Evolutionary conservation across 164 flowering plant species (phyloP).

Genomic region (Chimonanthus salicifolius): DNA sequence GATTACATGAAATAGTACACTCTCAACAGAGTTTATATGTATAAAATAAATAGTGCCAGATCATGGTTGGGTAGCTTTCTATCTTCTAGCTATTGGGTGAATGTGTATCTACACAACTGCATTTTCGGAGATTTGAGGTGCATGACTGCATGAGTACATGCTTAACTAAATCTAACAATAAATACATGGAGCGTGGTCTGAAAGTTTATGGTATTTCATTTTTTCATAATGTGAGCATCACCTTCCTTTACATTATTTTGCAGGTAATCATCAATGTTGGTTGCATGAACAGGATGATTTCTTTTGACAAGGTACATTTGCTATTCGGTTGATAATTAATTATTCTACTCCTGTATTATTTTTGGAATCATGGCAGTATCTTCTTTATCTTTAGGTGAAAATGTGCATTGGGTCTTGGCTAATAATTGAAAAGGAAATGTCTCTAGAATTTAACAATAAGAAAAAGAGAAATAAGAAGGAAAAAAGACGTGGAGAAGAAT

Average conservation of each 20-base stretch:
- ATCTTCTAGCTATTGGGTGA: no score
- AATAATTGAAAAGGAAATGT: not conserved
- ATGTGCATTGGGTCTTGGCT: slow-evolving; percentile 1
- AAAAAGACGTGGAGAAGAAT: no score
- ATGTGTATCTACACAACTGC: no score
- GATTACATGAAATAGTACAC: not conserved
- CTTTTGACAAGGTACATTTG: slow-evolving; percentile 72
- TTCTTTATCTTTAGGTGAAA: not conserved
- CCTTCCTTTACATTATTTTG: slow-evolving; percentile 9
- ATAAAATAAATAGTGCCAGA: not conserved
- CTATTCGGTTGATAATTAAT: not conserved
- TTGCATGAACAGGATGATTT: slow-evolving; percentile 64
- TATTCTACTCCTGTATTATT: not conserved
- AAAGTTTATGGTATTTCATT: no score
- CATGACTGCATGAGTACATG: not conserved
- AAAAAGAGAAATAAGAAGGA: no score
- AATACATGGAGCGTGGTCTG: not conserved
- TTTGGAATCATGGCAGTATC: not conserved
- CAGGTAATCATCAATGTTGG: slow-evolving; percentile 81
- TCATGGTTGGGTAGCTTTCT: not conserved
- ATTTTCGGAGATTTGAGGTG: no score
- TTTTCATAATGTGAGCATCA: not conserved
- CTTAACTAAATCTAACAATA: not conserved
- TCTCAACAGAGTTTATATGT: not conserved
- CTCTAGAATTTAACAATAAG: not conserved